Evolutionary conservation across 805 yeast species (phyloP).

Genomic region (Kluyveromyces dobzhanskii): DNA sequence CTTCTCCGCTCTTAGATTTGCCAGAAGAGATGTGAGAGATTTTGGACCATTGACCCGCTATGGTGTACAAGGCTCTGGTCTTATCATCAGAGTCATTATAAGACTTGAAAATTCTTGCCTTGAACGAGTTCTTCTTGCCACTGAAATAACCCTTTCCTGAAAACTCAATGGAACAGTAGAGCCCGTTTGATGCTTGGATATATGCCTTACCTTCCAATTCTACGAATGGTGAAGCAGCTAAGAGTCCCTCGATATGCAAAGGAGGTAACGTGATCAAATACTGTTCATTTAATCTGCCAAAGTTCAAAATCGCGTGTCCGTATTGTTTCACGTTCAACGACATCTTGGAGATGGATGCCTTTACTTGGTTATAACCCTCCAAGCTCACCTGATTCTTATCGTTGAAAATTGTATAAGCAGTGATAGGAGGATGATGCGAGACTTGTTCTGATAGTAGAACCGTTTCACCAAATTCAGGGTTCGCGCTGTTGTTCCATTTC

Average conservation of each 20-base stretch:
- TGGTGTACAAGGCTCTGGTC: slow-evolving; percentile 65
- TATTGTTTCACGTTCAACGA: slow-evolving; percentile 81
- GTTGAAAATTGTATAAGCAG: slow-evolving; percentile 82
- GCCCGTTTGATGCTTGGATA: slow-evolving; percentile 78
- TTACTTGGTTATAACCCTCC: slow-evolving; percentile 87
- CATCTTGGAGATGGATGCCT: slow-evolving; percentile 71
- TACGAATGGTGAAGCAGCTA: slow-evolving; percentile 87
- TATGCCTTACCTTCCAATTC: slow-evolving; percentile 86
- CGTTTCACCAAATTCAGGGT: slow-evolving; percentile 61
- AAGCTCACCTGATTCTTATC: slow-evolving; percentile 58
- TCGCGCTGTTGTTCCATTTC: slow-evolving; percentile 60
- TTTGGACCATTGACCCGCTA: slow-evolving; percentile 91
- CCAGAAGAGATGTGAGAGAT: slow-evolving; percentile 58
- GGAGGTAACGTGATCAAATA: slow-evolving; percentile 88
- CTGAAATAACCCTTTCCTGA: slow-evolving; percentile 91
- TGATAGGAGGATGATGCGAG: slow-evolving; percentile 94
- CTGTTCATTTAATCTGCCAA: slow-evolving; percentile 51
- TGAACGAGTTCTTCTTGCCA: slow-evolving; percentile 89
- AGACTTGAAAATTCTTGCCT: slow-evolving; percentile 68
- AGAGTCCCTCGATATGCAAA: slow-evolving; percentile 86
- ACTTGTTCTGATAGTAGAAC: slow-evolving; percentile 84
- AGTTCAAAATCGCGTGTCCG: slow-evolving; percentile 79
- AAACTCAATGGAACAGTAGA: slow-evolving; percentile 63
- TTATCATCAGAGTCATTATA: slow-evolving; percentile 40
- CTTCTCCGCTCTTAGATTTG: slow-evolving; percentile 34